Evolutionary conservation across 192 early-diverging fungal species (phyloP).

Genomic region (Coemansia sp.): DNA sequence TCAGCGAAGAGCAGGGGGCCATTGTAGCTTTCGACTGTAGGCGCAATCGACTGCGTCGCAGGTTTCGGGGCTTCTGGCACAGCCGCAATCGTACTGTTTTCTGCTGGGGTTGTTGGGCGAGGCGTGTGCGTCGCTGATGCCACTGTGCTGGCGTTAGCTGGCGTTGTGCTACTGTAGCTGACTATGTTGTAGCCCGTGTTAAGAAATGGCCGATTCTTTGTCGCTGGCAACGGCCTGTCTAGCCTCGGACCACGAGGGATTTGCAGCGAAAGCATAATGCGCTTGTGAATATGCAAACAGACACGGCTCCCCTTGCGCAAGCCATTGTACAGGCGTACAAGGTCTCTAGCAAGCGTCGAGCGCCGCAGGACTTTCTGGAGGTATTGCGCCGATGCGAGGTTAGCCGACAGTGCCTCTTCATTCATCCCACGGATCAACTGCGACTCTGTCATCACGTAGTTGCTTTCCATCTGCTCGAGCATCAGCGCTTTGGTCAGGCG

Average conservation of each 20-base stretch:
- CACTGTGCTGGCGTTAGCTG: constrained; percentile 14
- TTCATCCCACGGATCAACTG: constrained; percentile 45
- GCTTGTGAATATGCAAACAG: constrained; percentile 43
- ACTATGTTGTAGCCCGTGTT: constrained; percentile 8
- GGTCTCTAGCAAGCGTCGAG: constrained; percentile 35
- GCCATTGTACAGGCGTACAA: constrained; percentile 47
- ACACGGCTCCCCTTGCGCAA: constrained; percentile 42
- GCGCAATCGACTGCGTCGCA: constrained; percentile 22
- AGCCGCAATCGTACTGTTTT: constrained; percentile 2
- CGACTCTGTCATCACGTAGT: constrained; percentile 51
- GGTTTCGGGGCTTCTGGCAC: constrained; percentile 6
- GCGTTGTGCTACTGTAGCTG: constrained; percentile 14
- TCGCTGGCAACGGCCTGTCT: constrained; percentile 30
- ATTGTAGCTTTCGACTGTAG: constrained; percentile 37
- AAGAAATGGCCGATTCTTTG: constrained; percentile 15
- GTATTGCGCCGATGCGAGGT: constrained; percentile 25
- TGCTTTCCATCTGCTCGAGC: constrained; percentile 51
- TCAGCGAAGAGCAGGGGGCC: constrained; percentile 30
- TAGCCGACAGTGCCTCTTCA: constrained; percentile 33
- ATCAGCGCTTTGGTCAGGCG: constrained; percentile 50
- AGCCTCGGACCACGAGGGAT: constrained; percentile 47
- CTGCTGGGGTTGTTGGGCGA: constrained; percentile 32
- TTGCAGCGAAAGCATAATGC: constrained; percentile 52
- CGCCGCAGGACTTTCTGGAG: constrained; percentile 23
- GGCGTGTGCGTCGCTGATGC: constrained; percentile 38